Conservation (phyloP, 2,329 filamentous ascomycete species). For the Penicillium janthinellum region DNA sequence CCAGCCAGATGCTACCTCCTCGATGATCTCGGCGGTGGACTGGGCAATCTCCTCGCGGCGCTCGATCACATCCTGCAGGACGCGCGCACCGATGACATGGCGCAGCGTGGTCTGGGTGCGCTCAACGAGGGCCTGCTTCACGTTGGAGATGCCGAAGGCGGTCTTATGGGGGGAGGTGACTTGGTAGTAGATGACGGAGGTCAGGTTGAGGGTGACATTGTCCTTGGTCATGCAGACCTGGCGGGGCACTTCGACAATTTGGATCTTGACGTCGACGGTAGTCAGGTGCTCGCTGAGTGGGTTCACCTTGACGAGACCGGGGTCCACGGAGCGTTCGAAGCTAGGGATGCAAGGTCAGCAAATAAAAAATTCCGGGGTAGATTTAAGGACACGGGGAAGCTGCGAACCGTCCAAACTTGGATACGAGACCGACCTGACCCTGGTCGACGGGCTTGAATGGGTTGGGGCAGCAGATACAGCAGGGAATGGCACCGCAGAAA, state of each 20-base stretch:
- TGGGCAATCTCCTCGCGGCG: slow-evolving; percentile 95
- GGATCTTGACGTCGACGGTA: slow-evolving; percentile 98
- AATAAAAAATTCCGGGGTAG: background rate
- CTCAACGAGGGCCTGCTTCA: slow-evolving; percentile 94
- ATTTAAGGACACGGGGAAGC: background rate
- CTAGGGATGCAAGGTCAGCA: slow-evolving; percentile 22
- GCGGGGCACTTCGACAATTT: slow-evolving; percentile 92
- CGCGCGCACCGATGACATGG: slow-evolving; percentile 92
- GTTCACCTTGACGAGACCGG: slow-evolving; percentile 96
- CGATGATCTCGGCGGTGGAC: slow-evolving; percentile 95
- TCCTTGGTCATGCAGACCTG: slow-evolving; percentile 99
- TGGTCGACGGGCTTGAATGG: slow-evolving; percentile 91
- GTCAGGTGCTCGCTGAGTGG: slow-evolving; percentile 86
- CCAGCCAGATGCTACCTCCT: slow-evolving; percentile 91
- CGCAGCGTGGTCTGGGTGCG: slow-evolving; percentile 96
- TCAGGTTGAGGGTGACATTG: slow-evolving; percentile 91
- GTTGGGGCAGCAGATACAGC: slow-evolving; percentile 90
- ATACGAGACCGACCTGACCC: slow-evolving; percentile 92
- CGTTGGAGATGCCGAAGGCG: slow-evolving; percentile 92
- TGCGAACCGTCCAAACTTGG: slow-evolving; percentile 74
- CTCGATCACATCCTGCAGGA: slow-evolving; percentile 97
- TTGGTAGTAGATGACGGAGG: slow-evolving; percentile 98
- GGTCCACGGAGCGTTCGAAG: slow-evolving; percentile 94
- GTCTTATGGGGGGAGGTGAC: slow-evolving; percentile 94
- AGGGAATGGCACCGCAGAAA: slow-evolving; percentile 81